Conservation (phyloP, 2,329 filamentous ascomycete genomes). For the Talaromyces sp. region DNA sequence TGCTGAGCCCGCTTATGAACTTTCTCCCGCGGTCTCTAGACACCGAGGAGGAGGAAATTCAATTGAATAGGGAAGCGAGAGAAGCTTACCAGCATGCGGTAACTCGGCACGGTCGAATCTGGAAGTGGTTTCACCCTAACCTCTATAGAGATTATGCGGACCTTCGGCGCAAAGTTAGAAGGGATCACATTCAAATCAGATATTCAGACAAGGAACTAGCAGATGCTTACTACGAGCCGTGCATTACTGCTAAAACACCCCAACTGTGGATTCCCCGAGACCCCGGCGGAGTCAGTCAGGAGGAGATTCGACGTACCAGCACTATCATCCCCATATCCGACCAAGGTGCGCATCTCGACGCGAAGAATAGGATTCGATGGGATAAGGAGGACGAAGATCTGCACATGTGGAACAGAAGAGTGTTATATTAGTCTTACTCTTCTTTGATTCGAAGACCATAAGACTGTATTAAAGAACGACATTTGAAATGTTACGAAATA, state of each 20-base stretch:
- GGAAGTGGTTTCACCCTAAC: constrained; percentile 62
- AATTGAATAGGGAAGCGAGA: constrained; percentile 31
- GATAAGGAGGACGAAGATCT: constrained; percentile 53
- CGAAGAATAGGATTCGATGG: constrained; percentile 63
- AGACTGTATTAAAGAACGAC: neutral
- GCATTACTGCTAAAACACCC: constrained; percentile 57
- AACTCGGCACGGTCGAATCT: constrained; percentile 23
- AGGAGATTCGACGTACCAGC: constrained; percentile 69
- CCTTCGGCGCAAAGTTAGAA: constrained; percentile 64
- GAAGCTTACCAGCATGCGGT: constrained; percentile 16
- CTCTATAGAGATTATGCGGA: constrained; percentile 68
- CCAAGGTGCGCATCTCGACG: constrained; percentile 63
- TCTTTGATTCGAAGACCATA: neutral
- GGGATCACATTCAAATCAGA: constrained; percentile 49
- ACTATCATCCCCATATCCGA: constrained; percentile 74
- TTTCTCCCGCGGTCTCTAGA: constrained; percentile 68
- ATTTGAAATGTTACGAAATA: neutral
- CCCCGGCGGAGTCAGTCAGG: constrained; percentile 63
- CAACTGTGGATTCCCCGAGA: constrained; percentile 80
- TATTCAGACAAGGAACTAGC: constrained; percentile 59
- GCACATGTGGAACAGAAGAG: constrained; percentile 52
- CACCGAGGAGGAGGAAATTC: constrained; percentile 48
- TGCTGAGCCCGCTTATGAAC: constrained; percentile 45
- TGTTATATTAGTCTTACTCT: constrained; percentile 38
- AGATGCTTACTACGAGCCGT: constrained; percentile 69